Conservation (phyloP, 2,329 filamentous ascomycete species). For the Xylaria digitata region DNA sequence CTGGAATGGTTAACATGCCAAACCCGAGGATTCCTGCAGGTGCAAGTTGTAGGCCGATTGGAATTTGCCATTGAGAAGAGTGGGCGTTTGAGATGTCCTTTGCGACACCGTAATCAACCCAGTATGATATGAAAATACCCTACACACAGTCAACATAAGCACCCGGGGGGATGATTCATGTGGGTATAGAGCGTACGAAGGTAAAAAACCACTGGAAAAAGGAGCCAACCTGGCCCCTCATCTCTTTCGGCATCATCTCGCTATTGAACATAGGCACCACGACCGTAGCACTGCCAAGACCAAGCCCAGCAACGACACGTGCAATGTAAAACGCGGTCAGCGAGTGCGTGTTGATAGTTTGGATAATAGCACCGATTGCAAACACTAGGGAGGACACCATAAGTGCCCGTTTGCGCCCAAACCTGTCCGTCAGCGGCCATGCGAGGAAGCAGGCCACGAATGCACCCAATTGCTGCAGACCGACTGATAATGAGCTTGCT, state of each 20-base stretch:
- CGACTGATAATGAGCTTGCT: constrained; percentile 49
- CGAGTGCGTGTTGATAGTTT: constrained; percentile 57
- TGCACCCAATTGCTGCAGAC: constrained; percentile 50
- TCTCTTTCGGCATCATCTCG: constrained; percentile 57
- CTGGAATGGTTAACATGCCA: constrained; percentile 60
- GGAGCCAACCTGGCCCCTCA: constrained; percentile 60
- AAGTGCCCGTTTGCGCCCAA: constrained; percentile 48
- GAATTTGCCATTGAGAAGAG: constrained; percentile 65
- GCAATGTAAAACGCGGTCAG: constrained; percentile 50
- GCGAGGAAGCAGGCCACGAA: constrained; percentile 51
- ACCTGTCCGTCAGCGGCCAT: constrained; percentile 49
- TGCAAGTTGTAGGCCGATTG: constrained; percentile 63
- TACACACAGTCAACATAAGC: constrained; percentile 11
- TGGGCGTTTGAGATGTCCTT: constrained; percentile 48
- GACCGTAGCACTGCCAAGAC: constrained; percentile 50
- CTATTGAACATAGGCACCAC: constrained; percentile 55
- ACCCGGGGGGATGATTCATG: constrained; percentile 3
- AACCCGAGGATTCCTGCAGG: constrained; percentile 60
- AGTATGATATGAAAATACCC: constrained; percentile 64
- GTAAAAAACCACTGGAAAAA: constrained; percentile 64
- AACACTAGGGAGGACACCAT: constrained; percentile 57
- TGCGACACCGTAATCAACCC: constrained; percentile 62
- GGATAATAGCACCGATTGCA: constrained; percentile 56
- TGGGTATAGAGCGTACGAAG: constrained; percentile 35
- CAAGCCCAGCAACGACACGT: constrained; percentile 49